Evolutionary conservation across 805 yeast genomes (phyloP).

Genomic region (Ogataea saltuana): DNA sequence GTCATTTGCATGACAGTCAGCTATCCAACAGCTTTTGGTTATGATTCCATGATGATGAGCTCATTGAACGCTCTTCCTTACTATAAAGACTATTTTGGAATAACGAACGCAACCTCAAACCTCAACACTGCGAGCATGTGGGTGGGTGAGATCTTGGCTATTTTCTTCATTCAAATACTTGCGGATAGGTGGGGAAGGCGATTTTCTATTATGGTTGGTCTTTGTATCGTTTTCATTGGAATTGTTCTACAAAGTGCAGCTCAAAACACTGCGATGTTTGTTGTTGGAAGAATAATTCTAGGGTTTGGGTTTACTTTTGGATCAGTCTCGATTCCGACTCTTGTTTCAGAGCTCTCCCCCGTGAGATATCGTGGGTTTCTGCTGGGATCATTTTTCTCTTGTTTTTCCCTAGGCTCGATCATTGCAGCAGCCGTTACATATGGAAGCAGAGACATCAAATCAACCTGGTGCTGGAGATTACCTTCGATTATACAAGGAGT

Average conservation of each 20-base stretch:
- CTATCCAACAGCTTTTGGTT: conserved; percentile 27
- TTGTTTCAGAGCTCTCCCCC: conserved; percentile 48
- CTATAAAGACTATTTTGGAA: conserved; percentile 12
- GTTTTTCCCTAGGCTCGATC: conserved; percentile 43
- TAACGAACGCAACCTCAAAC: conserved; percentile 10
- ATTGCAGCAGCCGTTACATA: conserved; percentile 47
- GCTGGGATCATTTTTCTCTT: conserved; percentile 45
- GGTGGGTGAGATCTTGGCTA: conserved; percentile 28
- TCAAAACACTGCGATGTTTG: conserved; percentile 32
- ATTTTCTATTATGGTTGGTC: conserved; percentile 12
- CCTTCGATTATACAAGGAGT: conserved; percentile 47
- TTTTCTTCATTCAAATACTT: conserved; percentile 24
- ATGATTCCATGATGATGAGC: conserved; percentile 24
- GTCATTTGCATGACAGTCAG: conserved; percentile 8
- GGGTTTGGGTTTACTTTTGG: conserved; percentile 46
- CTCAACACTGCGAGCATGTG: conserved; percentile 18
- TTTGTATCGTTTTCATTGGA: conserved; percentile 13
- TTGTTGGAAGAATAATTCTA: conserved; percentile 43
- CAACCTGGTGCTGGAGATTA: conserved; percentile 51
- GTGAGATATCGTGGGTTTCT: conserved; percentile 42
- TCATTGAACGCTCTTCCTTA: conserved; percentile 14
- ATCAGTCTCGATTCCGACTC: conserved; percentile 43
- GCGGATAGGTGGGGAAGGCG: conserved; percentile 20
- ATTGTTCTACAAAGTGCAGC: conserved; percentile 19
- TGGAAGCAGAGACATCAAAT: conserved; percentile 39